A percentile compares a stretch with the other conserved stretches of the same genome.
Conservation (phyloP, 1,139 yeast species). For the Groenewaldozyma auringiensis region DNA sequence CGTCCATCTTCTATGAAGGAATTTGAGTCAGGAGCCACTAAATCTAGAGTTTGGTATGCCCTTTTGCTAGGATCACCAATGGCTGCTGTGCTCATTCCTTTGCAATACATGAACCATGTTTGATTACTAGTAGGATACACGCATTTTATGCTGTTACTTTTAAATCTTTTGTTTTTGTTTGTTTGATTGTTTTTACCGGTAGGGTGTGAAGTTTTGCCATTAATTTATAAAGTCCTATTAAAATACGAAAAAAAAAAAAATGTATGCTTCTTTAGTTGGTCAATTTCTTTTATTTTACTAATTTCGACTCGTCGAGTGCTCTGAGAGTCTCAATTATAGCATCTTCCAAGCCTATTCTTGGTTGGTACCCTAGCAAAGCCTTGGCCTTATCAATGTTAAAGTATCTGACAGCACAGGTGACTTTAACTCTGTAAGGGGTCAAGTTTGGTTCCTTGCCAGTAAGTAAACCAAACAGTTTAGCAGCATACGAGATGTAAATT, state of each 20-base stretch:
- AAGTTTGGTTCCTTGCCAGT: constrained; percentile 83
- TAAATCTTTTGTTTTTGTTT: too few relatives aligned
- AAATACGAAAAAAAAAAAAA: not conserved
- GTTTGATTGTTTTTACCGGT: not conserved
- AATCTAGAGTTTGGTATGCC: not conserved
- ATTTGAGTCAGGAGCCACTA: not conserved
- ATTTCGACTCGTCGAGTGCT: constrained; percentile 66
- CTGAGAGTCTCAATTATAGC: constrained; percentile 76
- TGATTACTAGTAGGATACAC: not conserved
- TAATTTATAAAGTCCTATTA: not conserved
- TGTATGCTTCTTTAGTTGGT: not conserved
- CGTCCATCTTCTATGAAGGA: not conserved
- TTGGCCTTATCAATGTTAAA: constrained; percentile 90
- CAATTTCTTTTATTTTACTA: not conserved
- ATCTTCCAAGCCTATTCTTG: constrained; percentile 70
- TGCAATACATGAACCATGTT: not conserved
- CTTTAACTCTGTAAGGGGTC: constrained; percentile 89
- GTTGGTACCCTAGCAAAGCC: constrained; percentile 63
- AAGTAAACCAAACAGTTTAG: constrained; percentile 63
- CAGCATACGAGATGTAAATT: constrained; percentile 66
- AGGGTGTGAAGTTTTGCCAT: too few relatives aligned
- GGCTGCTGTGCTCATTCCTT: not conserved
- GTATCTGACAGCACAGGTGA: constrained; percentile 92
- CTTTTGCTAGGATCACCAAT: not conserved
- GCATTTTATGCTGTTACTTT: not conserved